Evolutionary conservation across 805 yeast species (phyloP).

Genomic region (Myxozyma lipomycoides): DNA sequence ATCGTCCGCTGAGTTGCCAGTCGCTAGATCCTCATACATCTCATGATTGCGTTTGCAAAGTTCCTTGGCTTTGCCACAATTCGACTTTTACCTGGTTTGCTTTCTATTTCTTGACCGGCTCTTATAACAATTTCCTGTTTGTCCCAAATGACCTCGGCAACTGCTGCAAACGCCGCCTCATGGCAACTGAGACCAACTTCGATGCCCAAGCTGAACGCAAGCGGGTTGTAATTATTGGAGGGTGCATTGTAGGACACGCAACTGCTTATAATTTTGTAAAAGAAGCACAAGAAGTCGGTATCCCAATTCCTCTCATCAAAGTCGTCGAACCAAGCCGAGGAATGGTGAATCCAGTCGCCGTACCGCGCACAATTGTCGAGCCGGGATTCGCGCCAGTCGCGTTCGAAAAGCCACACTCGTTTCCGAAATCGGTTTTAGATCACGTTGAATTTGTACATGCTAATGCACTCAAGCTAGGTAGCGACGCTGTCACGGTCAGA

Average conservation of each 20-base stretch:
- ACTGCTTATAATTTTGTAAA: not conserved
- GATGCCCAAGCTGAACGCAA: not conserved
- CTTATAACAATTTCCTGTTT: no score
- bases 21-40: no score
- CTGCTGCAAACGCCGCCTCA: no score
- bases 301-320: not conserved
- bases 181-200: not conserved
- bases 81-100: no score
- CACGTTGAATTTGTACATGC: conserved; percentile 13
- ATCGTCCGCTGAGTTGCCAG: no score
- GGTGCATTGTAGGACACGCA: not conserved
- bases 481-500: not conserved
- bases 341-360: conserved; percentile 2
- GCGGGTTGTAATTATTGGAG: not conserved
- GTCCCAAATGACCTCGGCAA: no score
- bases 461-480: not conserved
- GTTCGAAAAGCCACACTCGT: conserved; percentile 1
- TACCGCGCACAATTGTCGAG: conserved; percentile 1
- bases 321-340: conserved; percentile 2
- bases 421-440: conserved; percentile 7
- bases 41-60: no score
- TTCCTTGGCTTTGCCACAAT: no score
- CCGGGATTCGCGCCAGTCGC: conserved; percentile 1
- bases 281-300: not conserved
- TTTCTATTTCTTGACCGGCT: no score